Evolutionary conservation across 441 rosid genomes (phyloP), one percentile per base, ranked within the genome.

Genomic region (Croton setiger): DNA sequence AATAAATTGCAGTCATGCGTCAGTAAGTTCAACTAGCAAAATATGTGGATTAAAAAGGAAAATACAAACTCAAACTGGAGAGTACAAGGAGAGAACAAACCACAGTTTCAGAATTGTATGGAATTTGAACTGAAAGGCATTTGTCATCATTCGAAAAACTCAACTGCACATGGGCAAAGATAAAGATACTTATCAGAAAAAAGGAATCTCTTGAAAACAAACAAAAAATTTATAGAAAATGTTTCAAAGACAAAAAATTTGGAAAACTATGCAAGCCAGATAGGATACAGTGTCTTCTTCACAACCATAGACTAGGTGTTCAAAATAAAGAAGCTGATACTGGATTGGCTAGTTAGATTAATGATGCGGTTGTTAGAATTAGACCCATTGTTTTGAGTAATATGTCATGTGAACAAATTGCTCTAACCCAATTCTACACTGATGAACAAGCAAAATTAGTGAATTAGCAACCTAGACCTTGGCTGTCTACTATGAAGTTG

Each of bases 101-200:
- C 88, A 69, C 72, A 61, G 81, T 72, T 76, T 83, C 90, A 21
- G 91, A 78, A 81, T 75, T 79, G 67, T 80, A 77, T 56, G 91
- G 91, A 78, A 72, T 81, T 83, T 85, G 92, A 74, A 96, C 76
- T 23, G 85, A 85, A 76, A 93, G 84, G 80, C 83, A 81, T 72
- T 87, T 86, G 66, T 87, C 96, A 74, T 86, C 92, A 57, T 76
- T 78, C 76, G 79, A 76, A 78, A 80, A 84, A 75, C 77, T 81
- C 64, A 86, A 80, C 99, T 91, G 88, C 85, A 83, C 60, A 41
- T 70, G 14, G 60, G 62, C 78, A 73, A 11, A 70, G 21, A 72
- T 61, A 52, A 57, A 55, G 4, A 36, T 37, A 59, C n/a, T 44
- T n/a, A 15, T 57, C 48, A 69, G 13, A 62, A 74, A 67, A 64